Conservation (phyloP, 768 basidiomycete species). For the Lentinula boryana region DNA sequence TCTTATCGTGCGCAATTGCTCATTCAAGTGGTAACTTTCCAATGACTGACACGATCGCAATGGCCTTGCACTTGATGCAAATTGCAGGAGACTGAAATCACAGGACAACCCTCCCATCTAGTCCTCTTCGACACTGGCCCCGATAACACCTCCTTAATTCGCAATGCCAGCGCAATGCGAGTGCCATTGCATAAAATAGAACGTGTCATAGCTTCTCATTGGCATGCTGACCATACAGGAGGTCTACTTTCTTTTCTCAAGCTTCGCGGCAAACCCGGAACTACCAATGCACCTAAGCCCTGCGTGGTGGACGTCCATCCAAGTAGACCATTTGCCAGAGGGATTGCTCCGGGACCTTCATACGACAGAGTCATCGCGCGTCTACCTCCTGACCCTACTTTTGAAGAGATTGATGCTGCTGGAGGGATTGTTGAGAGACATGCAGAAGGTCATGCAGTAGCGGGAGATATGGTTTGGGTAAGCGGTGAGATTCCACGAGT, state of each 20-base stretch:
- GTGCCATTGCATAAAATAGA: conserved; percentile 48
- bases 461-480: conserved; percentile 60
- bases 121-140: conserved; percentile 84
- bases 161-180: conserved; percentile 61
- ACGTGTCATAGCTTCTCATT: conserved; percentile 68
- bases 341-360: conserved; percentile 61
- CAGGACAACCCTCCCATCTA: conserved; percentile 37
- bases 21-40: neutral
- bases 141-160: conserved; percentile 66
- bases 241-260: conserved; percentile 64
- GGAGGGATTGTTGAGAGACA: conserved; percentile 55
- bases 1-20: conserved; percentile 49
- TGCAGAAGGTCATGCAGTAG: conserved; percentile 57
- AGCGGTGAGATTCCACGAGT: conserved; percentile 78
- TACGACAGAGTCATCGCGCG: conserved; percentile 52
- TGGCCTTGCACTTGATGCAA: no score
- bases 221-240: conserved; percentile 75
- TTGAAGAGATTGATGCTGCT: conserved; percentile 50
- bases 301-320: conserved; percentile 75
- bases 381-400: conserved; percentile 66
- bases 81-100: conserved; percentile 49
- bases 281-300: conserved; percentile 9
- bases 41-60: neutral
- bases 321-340: conserved; percentile 64
- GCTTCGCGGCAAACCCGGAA: conserved; percentile 24